Conservation (phyloP, 1,139 yeast species). For the Zhuliangozyma parablackwelliae region DNA sequence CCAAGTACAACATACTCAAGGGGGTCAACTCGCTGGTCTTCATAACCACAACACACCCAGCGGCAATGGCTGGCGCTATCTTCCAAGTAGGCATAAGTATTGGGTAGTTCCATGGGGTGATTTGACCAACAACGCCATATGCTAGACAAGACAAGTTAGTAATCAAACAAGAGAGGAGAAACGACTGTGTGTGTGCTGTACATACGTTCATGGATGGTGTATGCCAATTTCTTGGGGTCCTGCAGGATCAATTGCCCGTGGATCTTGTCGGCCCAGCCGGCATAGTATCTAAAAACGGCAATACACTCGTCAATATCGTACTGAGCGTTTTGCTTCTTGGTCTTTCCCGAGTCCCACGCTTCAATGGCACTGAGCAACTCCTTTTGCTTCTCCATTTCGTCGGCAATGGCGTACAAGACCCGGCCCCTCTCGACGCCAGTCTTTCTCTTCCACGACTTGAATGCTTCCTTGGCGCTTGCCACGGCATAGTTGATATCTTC, state of each 20-base stretch:
- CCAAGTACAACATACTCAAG: conserved; percentile 52
- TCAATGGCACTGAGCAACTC: conserved; percentile 64
- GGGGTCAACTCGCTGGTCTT: conserved; percentile 71
- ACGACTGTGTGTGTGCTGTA: too few species aligned
- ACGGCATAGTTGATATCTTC: conserved; percentile 79
- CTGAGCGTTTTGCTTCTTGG: conserved; percentile 45
- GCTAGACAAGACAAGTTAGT: conserved; percentile 18
- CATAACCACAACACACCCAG: conserved; percentile 61
- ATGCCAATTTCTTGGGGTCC: conserved; percentile 64
- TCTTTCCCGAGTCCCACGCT: conserved; percentile 80
- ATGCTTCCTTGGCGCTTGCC: conserved; percentile 65
- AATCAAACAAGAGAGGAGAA: too few species aligned
- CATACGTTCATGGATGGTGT: conserved; percentile 66
- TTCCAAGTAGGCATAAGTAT: conserved; percentile 59
- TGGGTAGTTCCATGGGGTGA: conserved; percentile 67
- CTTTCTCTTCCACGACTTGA: conserved; percentile 47
- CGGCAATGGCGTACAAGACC: conserved; percentile 56
- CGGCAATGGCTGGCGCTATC: conserved; percentile 62
- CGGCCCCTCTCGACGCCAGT: conserved; percentile 52
- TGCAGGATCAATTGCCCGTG: conserved; percentile 67
- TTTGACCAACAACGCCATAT: conserved; percentile 74
- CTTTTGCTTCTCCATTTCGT: conserved; percentile 50
- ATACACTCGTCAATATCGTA: conserved; percentile 60
- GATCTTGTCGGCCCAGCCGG: conserved; percentile 82
- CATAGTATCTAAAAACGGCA: conserved; percentile 61